Evolutionary conservation across 805 yeast genomes (phyloP), one percentile per base, ranked within the genome.

Genomic region (Candida pseudoglaebosa): DNA sequence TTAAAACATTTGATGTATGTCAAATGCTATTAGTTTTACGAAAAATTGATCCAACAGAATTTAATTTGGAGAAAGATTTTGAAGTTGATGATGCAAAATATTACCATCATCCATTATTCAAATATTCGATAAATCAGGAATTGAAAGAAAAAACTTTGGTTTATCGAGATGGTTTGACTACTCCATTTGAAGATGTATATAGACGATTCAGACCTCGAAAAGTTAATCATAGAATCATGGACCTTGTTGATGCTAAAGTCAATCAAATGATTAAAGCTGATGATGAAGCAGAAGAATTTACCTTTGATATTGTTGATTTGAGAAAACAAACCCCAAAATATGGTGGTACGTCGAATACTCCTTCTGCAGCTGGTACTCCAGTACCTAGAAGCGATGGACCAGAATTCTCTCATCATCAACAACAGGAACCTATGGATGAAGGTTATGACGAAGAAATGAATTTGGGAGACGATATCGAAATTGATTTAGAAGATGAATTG

Each of bases 11-110:
- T 24, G 98, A 93, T 58, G 70, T 91, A 5, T 78, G 84, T 39
- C 97, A 93, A 61, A 85, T 93, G 67, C 64, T 93, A 37, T 61
- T 90, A 4, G 91, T 91, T 5, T 70, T 88, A 5, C 80, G 77
- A 40, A 65, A 71, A 12, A 54, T 75, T 18, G 57, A 62, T 40
- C 68, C 70, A 4, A 49, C 54, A n/a, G 61, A 60, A 24, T 47
- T 65, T n/a, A 61, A 60, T 39, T 56, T 67, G 40, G 80, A 75
- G 35, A 54, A 50, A 9, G 82, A 76, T 46, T 68, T 75, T 37
- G 71, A 61, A 57, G 67, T 57, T 20, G 75, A 67, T 6, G 48
- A 39, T 34, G 67, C 64, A 15, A 44, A 43, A 32, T 41, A 57
- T 14, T 61, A 64, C 44, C 49, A 49, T 16, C 73, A 69, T 41